Conservation (phyloP, 768 basidiomycete species). For the Rhizopogon rudus region DNA sequence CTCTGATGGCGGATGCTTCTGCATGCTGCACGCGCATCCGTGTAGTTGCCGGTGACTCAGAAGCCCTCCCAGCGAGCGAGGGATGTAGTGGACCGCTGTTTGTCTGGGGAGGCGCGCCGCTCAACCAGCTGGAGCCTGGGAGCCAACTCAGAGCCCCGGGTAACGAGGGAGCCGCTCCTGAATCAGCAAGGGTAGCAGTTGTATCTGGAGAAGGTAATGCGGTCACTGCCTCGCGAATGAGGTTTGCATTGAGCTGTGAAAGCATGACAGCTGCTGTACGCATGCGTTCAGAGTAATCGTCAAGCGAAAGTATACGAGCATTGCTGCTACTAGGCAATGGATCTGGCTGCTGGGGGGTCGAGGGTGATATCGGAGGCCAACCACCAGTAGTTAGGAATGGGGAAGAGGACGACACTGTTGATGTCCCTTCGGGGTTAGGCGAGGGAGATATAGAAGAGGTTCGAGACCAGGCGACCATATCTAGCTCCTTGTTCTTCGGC, state of each 20-base stretch:
- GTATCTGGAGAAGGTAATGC: conserved; percentile 11
- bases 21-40: conserved; percentile 74
- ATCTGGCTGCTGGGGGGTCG: conserved; percentile 2
- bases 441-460: conserved; percentile 46
- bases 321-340: neutral
- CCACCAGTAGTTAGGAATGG: neutral
- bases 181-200: conserved; percentile 1
- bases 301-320: conserved; percentile 57
- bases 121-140: conserved; percentile 52
- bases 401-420: conserved; percentile 10
- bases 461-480: conserved; percentile 78
- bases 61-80: conserved; percentile 21
- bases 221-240: conserved; percentile 50
- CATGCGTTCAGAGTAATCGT: conserved; percentile 99
- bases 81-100: conserved; percentile 25
- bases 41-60: conserved; percentile 27
- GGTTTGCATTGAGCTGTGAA: conserved; percentile 86
- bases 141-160: conserved; percentile 43
- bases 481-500: conserved; percentile 87
- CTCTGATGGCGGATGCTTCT: conserved; percentile 87
- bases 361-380: conserved; percentile 2
- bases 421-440: conserved; percentile 34
- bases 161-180: conserved; percentile 11
- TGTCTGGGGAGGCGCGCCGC: conserved; percentile 13
- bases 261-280: conserved; percentile 98